Percentiles rank a stretch among this genome's conserved stretches.
Conservation (phyloP, 164 flowering plant species). For the Tetrastigma voinierianum region DNA sequence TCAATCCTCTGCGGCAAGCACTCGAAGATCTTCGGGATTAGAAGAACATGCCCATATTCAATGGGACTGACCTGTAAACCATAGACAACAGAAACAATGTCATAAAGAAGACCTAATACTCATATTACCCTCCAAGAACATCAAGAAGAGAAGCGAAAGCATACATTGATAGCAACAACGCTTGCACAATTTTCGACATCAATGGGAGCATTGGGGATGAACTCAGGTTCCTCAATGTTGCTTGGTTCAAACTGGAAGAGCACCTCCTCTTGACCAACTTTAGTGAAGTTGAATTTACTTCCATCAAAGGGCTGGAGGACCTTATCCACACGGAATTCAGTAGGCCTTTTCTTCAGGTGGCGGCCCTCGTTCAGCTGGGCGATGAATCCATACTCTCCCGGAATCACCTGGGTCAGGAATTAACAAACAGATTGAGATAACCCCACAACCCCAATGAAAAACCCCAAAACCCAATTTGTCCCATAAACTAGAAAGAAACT, state of each 20-base stretch:
- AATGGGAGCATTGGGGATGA: constrained; percentile 51
- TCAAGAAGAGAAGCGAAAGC: not conserved
- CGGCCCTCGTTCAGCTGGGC: constrained; percentile 70
- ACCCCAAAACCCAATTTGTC: not conserved
- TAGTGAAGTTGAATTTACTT: constrained; percentile 75
- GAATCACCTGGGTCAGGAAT: constrained; percentile 46
- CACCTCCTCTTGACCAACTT: constrained; percentile 75
- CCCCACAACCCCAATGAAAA: not conserved
- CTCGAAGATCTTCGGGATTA: constrained; percentile 58
- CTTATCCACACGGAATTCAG: constrained; percentile 73
- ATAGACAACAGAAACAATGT: not conserved
- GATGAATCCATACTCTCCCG: constrained; percentile 54
- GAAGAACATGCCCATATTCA: constrained; percentile 67
- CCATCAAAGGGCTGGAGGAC: constrained; percentile 73
- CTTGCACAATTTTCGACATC: constrained; percentile 49
- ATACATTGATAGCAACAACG: constrained; percentile 70
- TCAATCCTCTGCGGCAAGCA: constrained; percentile 76
- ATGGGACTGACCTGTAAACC: constrained; percentile 63
- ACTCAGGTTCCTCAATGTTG: constrained; percentile 39
- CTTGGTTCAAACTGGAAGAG: constrained; percentile 63
- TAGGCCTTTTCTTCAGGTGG: constrained; percentile 65
- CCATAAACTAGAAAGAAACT: not conserved
- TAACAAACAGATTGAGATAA: not conserved
- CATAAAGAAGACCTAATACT: not conserved
- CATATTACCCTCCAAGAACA: not conserved